Evolutionary conservation across 345 rosid species (phyloP).

Genomic region (Erucastrum elatum): DNA sequence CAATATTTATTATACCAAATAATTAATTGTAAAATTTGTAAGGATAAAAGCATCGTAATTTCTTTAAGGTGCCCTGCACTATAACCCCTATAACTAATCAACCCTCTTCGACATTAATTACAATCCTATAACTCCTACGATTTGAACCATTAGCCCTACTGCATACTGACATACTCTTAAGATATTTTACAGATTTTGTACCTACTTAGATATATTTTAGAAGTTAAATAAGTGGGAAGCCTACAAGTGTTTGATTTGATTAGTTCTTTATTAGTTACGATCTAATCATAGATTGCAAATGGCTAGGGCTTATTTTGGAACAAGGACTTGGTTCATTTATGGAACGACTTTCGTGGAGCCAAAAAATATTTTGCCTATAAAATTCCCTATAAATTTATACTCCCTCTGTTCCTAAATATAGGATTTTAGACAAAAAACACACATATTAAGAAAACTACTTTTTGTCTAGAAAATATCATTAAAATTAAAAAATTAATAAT

Average conservation of each 20-base stretch:
- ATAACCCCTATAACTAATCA: too few species aligned
- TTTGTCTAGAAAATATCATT: too few species aligned
- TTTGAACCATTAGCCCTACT: background rate
- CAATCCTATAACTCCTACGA: background rate
- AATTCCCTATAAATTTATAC: background rate
- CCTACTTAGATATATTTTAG: background rate
- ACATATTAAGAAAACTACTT: too few species aligned
- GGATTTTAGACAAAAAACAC: too few species aligned
- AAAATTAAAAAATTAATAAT: too few species aligned
- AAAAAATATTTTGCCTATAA: constrained; percentile 24
- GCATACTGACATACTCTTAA: background rate
- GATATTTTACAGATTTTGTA: background rate
- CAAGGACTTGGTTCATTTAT: constrained; percentile 22
- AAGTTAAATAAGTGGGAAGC: background rate
- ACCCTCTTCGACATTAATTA: background rate
- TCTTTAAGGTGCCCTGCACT: too few species aligned
- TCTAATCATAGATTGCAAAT: constrained; percentile 14
- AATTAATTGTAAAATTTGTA: too few species aligned
- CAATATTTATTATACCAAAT: too few species aligned
- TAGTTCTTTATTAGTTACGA: background rate
- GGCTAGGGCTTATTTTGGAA: constrained; percentile 30
- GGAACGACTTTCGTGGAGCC: constrained; percentile 25
- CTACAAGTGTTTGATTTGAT: background rate
- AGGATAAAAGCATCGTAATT: too few species aligned
- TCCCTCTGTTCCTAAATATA: too few species aligned